Evolutionary conservation across 345 rosid genomes (phyloP).

Genomic region (Lumnitzera littorea): DNA sequence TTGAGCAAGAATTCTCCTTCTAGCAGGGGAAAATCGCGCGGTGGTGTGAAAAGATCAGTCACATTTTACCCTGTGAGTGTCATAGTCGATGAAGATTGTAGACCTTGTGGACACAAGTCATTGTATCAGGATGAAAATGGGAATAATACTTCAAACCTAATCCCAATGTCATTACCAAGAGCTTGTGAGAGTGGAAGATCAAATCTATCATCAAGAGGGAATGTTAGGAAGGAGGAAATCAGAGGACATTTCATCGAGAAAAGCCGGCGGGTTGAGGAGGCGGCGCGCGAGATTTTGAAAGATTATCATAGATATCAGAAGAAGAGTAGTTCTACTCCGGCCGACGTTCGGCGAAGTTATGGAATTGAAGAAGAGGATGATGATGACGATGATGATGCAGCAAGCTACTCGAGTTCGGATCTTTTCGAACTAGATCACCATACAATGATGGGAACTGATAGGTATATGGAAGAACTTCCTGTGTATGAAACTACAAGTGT

Average conservation of each 20-base stretch:
- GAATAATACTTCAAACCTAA: slow-evolving; percentile 8
- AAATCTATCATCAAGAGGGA: slow-evolving; percentile 11
- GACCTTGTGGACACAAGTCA: slow-evolving; percentile 43
- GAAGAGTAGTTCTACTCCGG: slow-evolving; percentile 12
- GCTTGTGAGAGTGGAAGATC: slow-evolving; percentile 35
- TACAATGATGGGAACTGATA: slow-evolving; percentile 8
- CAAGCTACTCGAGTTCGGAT: slow-evolving; percentile 48
- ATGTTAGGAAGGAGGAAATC: slow-evolving; percentile 5
- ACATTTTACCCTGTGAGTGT: slow-evolving; percentile 64
- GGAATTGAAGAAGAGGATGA: slow-evolving; percentile 10
- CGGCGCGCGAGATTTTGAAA: slow-evolving; percentile 37
- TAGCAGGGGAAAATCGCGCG: slow-evolving; percentile 39
- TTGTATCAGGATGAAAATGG: slow-evolving; percentile 16
- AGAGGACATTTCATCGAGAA: slow-evolving; percentile 16
- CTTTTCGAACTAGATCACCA: slow-evolving; percentile 49
- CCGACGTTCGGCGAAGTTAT: background rate
- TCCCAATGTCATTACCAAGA: slow-evolving; percentile 32
- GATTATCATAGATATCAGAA: slow-evolving; percentile 30
- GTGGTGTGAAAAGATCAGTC: slow-evolving; percentile 56
- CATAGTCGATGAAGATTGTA: slow-evolving; percentile 49
- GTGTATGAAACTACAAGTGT: slow-evolving; percentile 62
- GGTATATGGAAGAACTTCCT: slow-evolving; percentile 53
- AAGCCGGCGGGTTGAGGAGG: slow-evolving; percentile 32
- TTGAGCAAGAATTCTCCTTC: slow-evolving; percentile 56
- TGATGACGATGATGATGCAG: slow-evolving; percentile 37